These are phyloP conservation scores for Ustilago sp. DNA, from an alignment of 1,284 basidiomycete species.

Conservation along the genomic window DNA sequence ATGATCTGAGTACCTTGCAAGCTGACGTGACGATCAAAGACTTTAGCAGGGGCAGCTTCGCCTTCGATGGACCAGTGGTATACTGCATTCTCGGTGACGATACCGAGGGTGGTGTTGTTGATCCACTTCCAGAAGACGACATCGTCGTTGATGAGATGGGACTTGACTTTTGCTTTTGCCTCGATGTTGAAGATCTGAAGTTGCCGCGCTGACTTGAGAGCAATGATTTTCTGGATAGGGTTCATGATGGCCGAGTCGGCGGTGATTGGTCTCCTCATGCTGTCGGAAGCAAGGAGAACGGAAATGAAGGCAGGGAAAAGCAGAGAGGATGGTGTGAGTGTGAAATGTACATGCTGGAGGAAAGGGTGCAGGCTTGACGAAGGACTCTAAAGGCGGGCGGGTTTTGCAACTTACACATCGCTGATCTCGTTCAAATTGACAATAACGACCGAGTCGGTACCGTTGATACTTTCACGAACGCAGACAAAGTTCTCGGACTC, in stretches of 20 bases:
- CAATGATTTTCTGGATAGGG: constrained; percentile 94
- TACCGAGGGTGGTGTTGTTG: constrained; percentile 86
- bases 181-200: constrained; percentile 98
- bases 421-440: constrained; percentile 67
- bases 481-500: constrained; percentile 98
- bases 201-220: constrained; percentile 83
- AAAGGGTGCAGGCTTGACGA: too few relatives aligned
- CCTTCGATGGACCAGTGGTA: constrained; percentile 89
- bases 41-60: constrained; percentile 83
- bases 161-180: constrained; percentile 96
- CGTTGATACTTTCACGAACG: constrained; percentile 76
- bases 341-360: not conserved
- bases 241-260: constrained; percentile 99
- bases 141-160: constrained; percentile 90
- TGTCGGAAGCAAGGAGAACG: constrained; percentile 18
- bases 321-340: not conserved
- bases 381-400: too few relatives aligned
- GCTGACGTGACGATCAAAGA: constrained; percentile 97
- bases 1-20: constrained; percentile 96
- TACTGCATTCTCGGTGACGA: constrained; percentile 94
- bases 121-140: constrained; percentile 99
- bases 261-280: constrained; percentile 91
- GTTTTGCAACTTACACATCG: constrained; percentile 58
- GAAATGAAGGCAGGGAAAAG: not conserved
- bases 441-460: constrained; percentile 65